A percentile compares a stretch with the other conserved stretches of the same genome.
phyloP scores from a whole-genome alignment of 805 yeast genomes.

The Zygoascus biomembranicola region DNA sequence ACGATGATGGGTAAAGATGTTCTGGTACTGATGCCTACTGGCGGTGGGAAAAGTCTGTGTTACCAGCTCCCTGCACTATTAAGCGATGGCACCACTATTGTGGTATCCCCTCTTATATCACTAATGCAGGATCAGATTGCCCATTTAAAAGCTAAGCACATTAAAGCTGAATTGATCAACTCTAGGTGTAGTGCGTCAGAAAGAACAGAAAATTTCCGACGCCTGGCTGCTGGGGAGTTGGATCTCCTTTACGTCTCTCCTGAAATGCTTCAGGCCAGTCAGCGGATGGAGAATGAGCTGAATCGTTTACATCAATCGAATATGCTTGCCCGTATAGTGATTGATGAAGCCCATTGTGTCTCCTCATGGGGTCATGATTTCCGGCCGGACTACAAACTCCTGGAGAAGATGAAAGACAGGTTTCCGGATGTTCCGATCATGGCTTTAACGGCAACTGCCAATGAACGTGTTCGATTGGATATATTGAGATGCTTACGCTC shows the following conservation, averaged over 20 bases:
- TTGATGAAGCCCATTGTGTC: constrained; percentile 97
- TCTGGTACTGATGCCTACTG: constrained; percentile 96
- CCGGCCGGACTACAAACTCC: constrained; percentile 86
- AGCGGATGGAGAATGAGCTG: constrained; percentile 57
- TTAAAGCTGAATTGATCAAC: constrained; percentile 81
- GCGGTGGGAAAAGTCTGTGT: constrained; percentile 95
- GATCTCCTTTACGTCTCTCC: constrained; percentile 86
- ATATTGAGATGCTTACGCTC: constrained; percentile 70
- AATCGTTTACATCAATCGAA: constrained; percentile 44
- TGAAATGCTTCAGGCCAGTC: constrained; percentile 80
- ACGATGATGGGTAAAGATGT: constrained; percentile 72
- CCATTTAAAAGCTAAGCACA: constrained; percentile 57
- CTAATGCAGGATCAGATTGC: constrained; percentile 96
- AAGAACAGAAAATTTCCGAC: constrained; percentile 50
- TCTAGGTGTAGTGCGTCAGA: constrained; percentile 64
- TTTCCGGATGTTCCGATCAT: constrained; percentile 82
- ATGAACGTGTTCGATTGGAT: constrained; percentile 79
- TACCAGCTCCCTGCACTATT: constrained; percentile 92
- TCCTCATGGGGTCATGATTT: constrained; percentile 99
- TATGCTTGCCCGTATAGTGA: constrained; percentile 73
- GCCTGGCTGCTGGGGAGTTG: constrained; percentile 57
- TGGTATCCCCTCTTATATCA: constrained; percentile 88
- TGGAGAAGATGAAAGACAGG: constrained; percentile 60
- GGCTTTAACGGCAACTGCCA: constrained; percentile 97
- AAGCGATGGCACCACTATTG: constrained; percentile 75